Base-by-base conservation (phyloP, 768 basidiomycete species). In the Leccinum barrowsii region DNA sequence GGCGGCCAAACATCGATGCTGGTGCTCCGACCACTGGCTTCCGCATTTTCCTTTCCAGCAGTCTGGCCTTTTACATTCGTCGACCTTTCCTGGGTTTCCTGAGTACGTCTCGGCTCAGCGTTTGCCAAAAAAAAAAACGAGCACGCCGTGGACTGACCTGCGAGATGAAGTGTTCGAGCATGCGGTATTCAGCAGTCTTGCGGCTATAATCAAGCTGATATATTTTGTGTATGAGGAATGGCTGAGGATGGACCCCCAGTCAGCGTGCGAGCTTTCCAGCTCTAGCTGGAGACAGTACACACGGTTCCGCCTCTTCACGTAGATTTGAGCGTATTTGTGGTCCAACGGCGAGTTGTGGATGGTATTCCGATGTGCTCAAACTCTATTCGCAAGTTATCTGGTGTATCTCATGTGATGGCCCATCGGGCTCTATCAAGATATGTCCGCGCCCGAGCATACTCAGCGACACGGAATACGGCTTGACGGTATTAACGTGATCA, bases 161-260 rank as follows among this genome's bases (percentile, higher is more conserved):
- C 2, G 94, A 92, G 7, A 89, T 71, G 64, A 96, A 86, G 22
- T 84, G 82, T 58, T 98, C 96, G n/a, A 94, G 74, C 86, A 98
- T 92, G 22, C 95, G 80, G 68, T 83, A 94, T 59, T 91, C 84
- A 19, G 83, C 83, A 0, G 82, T 83, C 6, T 79, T 82, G 42
- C 88, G 85, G 64, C 85, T 93, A 65, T 90, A 92, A 72, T 98
- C 96, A 53, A 98, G 79, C 67, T 91, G 90, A 65, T 85, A 97
- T 15, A 96, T 79, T 70, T 84, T 86, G 70, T 91, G 87, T 15
- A 85, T 78, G 61, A 92, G 84, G 66, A 90, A 87, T 0, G 90
- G 87, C 88, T 92, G 52, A 7, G 3, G 19, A 55, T 21, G 7
- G 51, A 44, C 52, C 55, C 1, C 24, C 15, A 42, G 37, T 55